Evolutionary conservation across 139 green algal genomes (phyloP), one percentile per base, ranked within the genome.

Genomic region (Chloropicon primus): DNA sequence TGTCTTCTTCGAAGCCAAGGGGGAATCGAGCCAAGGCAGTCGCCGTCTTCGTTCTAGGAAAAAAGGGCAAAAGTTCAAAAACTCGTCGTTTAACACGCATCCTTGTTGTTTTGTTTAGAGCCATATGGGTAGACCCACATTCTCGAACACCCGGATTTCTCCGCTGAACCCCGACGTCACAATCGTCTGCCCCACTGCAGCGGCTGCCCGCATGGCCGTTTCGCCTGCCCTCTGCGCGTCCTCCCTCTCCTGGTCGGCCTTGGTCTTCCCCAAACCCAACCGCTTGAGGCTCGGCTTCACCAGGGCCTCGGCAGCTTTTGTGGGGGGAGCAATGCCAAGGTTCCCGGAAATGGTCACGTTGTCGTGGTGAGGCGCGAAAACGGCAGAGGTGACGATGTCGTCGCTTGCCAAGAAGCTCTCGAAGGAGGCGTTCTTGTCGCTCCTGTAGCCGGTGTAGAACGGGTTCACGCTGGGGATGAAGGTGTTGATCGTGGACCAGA

Each of bases 321-420:
- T 80, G 23, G 76, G 76, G n/a, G 62, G 10, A 5, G 41, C 41
- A 17, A 62, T 62, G 10, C 41, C 41, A 5, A 29, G 2, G 23
- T 27, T 74, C 2, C 22, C 74, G 41, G 41, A 62, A 17, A 62
- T 17, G 25, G 28, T 74, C 3, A 27, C 53, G 25, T 72, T 21
- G n/a, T 23, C 53, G 21, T 2, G 2, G 75, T 74, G 1, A 1
- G 89, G 89, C 0, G 83, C 89, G 77, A 93, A 93, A 25, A 91
- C 23, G 21, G 87, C 88, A 17, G 84, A 79, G 0, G 89, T 92
- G 1, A 88, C 84, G 22, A 90, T 84, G 78, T 91, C 84, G 24
- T 85, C 75, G 53, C 87, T 80, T 24, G 85, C 86, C 26, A 83
- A 77, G 75, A 93, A 93, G 72, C 71, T 84, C 79, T 93, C 89